Base-by-base conservation (phyloP, 345 rosid species). In the Melaleuca alternifolia region DNA sequence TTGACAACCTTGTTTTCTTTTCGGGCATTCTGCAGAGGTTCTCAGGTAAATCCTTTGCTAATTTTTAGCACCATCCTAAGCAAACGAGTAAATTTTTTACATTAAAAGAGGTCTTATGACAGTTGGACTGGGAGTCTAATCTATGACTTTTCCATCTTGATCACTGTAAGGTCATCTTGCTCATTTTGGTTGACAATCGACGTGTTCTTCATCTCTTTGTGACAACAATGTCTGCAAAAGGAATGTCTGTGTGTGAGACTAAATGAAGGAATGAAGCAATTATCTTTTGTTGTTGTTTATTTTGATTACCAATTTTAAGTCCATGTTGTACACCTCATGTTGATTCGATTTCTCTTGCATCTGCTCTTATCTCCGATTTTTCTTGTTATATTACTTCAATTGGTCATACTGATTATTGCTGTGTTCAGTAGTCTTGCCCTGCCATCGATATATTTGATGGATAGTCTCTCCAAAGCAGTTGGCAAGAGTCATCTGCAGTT, bases 151-250 rank as follows among this genome's bases (percentile, higher is more conserved):
- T 20, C 8, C 30, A 57, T 57, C 26, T 57, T 57, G 90, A 84
- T 89, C 86, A 87, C 90, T 48, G 86, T 89, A n/a, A 94, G 91
- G 84, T 94, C 93, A 87, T 86, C 93, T 95, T 52, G 4, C 2
- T 54, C 62, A 57, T 57, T 57, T 57, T 57, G 62, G 62, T 57
- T 26, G 62, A 6, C 2, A 26, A 94, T 96, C 75, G 93, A 96
- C 86, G 51, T 96, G 90, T 98, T 95, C 86, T 87, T 94, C 75
- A 95, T 94, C 41, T 96, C 98, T 48, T 94, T 57, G 62, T 57
- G 15, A 89, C 91, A 91, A 96, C 59, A 94, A 94, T 88, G 99
- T 96, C 93, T 77, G 48, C 62, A 57, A 26, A 2, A 57, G 62
- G 11, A 57, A 57, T 57, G 62, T 7, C 3, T 26, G 14, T 26